These are phyloP conservation scores for Sordariomycetes sp. DNA, from an alignment of 2,329 filamentous ascomycete genomes.

Conservation along the genomic window DNA sequence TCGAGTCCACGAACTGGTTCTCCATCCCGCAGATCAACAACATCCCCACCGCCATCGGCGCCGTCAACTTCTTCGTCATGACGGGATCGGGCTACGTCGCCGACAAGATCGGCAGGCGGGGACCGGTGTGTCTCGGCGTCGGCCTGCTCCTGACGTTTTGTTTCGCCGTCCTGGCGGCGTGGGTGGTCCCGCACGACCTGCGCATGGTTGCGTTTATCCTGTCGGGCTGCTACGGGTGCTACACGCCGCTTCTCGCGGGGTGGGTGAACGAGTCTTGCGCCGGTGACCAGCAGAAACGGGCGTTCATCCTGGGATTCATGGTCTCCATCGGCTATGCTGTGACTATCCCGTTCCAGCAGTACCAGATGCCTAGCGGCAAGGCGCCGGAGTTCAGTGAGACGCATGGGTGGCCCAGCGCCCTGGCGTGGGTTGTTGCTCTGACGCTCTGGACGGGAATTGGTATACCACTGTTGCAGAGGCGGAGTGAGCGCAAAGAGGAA, in stretches of 20 bases:
- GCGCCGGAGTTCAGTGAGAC: background rate
- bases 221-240: constrained; percentile 27
- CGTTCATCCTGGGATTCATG: constrained; percentile 27
- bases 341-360: constrained; percentile 26
- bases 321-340: constrained; percentile 23
- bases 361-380: constrained; percentile 14
- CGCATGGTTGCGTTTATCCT: constrained; percentile 27
- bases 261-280: constrained; percentile 29
- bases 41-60: constrained; percentile 30
- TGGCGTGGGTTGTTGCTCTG: background rate
- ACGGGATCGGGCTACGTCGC: constrained; percentile 21
- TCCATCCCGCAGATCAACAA: constrained; percentile 30
- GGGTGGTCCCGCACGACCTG: constrained; percentile 23
- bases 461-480: background rate
- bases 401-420: background rate
- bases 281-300: constrained; percentile 29
- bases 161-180: constrained; percentile 24
- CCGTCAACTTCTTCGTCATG: constrained; percentile 31
- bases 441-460: background rate
- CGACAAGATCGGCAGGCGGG: constrained; percentile 23
- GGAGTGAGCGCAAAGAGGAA: background rate
- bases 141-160: constrained; percentile 21
- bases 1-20: constrained; percentile 22
- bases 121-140: constrained; percentile 23
- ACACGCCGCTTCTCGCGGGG: constrained; percentile 26